Evolutionary conservation across 1,284 basidiomycete genomes (phyloP).

Genomic region (Rugiboletus extremiorientalis): DNA sequence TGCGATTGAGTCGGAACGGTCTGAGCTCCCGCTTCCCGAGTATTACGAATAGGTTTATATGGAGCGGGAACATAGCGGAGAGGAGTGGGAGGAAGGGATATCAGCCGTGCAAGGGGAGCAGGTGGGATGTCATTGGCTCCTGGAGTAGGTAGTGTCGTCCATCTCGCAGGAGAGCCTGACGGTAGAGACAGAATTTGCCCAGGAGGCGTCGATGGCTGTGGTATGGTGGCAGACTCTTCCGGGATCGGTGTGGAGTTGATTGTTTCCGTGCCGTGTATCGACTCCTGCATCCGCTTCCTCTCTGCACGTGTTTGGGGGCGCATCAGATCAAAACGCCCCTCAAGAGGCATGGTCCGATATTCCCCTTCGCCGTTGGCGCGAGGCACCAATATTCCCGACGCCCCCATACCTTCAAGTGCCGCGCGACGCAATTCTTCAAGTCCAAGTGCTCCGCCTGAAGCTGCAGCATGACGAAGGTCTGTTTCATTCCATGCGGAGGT

Average conservation of each 20-base stretch:
- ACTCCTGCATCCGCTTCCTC: conserved; percentile 10
- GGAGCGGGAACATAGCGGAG: conserved; percentile 20
- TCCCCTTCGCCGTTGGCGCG: conserved; percentile 26
- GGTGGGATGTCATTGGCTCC: conserved; percentile 52
- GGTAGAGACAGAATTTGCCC: conserved; percentile 20
- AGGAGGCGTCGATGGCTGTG: conserved; percentile 30
- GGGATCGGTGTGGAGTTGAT: conserved; percentile 7
- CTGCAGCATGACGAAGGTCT: conserved; percentile 23
- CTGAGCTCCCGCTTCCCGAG: conserved; percentile 25
- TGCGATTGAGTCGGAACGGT: conserved; percentile 7
- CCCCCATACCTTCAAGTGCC: conserved; percentile 45
- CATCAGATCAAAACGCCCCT: conserved; percentile 85
- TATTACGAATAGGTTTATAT: conserved; percentile 9
- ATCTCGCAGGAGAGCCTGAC: conserved; percentile 26
- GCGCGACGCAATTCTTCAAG: conserved; percentile 71
- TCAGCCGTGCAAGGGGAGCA: conserved; percentile 36
- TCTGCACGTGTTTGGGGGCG: conserved; percentile 50
- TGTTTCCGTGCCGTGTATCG: conserved; percentile 1
- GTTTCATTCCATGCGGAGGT: conserved; percentile 39
- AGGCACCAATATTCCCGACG: conserved; percentile 7
- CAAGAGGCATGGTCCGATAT: conserved; percentile 56
- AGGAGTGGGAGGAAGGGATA: conserved; percentile 36
- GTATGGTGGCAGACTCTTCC: conserved; percentile 3
- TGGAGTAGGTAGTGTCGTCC: conserved; percentile 53
- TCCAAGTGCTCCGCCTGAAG: conserved; percentile 43